phyloP scores from a whole-genome alignment of 192 early-diverging fungal species.

The Gigaspora rosea region DNA sequence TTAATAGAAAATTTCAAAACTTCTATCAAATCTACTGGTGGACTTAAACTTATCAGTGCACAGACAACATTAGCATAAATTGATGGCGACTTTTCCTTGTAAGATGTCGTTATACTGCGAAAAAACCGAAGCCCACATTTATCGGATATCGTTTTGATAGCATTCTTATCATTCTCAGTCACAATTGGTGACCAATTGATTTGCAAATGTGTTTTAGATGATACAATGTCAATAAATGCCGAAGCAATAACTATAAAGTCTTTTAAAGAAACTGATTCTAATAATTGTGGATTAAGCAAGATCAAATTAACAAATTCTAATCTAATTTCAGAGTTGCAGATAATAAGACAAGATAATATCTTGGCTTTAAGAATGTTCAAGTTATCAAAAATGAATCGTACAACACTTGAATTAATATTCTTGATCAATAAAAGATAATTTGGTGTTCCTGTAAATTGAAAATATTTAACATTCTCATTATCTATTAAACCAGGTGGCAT shows the following conservation, averaged over 20 bases:
- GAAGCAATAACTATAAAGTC: neutral
- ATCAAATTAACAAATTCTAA: constrained; percentile 15
- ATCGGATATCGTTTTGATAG: constrained; percentile 29
- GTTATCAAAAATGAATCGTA: constrained; percentile 16
- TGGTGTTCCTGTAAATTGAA: too few species aligned
- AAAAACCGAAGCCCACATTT: constrained; percentile 27
- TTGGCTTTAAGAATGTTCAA: constrained; percentile 21
- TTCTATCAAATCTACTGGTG: neutral
- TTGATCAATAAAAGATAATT: neutral
- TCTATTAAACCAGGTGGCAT: constrained; percentile 5
- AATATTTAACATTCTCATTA: too few species aligned
- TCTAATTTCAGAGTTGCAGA: neutral
- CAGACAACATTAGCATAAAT: neutral
- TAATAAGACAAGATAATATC: constrained; percentile 23
- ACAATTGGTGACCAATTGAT: constrained; percentile 32
- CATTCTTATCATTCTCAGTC: constrained; percentile 32
- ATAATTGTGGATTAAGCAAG: neutral
- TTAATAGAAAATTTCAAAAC: neutral
- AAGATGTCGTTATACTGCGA: constrained; percentile 26
- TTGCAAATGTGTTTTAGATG: neutral
- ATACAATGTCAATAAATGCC: neutral
- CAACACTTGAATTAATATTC: neutral
- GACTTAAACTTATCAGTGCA: constrained; percentile 3
- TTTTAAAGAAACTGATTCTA: neutral
- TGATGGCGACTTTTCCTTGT: neutral